Conservation (phyloP, 805 yeast genomes). For the Metschnikowia dekortorum region DNA sequence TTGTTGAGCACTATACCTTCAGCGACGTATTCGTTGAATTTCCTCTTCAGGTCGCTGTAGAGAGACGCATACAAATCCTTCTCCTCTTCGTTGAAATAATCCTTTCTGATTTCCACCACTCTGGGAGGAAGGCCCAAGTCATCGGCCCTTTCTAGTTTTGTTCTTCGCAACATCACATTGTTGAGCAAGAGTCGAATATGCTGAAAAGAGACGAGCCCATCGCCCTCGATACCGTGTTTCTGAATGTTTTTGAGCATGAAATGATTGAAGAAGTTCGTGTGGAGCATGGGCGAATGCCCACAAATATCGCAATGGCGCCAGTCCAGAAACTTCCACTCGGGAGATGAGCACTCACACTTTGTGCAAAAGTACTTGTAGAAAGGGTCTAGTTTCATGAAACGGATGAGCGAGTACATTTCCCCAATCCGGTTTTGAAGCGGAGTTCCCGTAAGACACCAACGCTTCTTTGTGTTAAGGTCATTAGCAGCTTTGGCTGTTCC, state of each 20-base stretch:
- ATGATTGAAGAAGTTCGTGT: constrained; percentile 92
- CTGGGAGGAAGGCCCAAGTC: constrained; percentile 97
- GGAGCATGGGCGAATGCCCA: constrained; percentile 92
- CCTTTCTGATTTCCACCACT: constrained; percentile 82
- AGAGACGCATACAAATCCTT: constrained; percentile 86
- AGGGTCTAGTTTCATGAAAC: constrained; percentile 81
- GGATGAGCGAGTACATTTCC: constrained; percentile 86
- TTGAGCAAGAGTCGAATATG: constrained; percentile 70
- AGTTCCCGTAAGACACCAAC: constrained; percentile 95
- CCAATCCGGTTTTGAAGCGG: constrained; percentile 96
- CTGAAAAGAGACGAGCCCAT: constrained; percentile 71
- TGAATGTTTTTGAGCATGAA: constrained; percentile 93
- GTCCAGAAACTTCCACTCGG: constrained; percentile 81
- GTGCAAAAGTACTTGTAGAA: constrained; percentile 89
- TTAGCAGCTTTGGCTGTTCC: constrained; percentile 94
- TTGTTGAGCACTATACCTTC: constrained; percentile 95
- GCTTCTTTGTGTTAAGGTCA: constrained; percentile 59
- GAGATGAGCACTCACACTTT: constrained; percentile 80
- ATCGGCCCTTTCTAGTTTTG: constrained; percentile 94
- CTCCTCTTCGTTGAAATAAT: constrained; percentile 89
- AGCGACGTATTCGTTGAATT: constrained; percentile 88
- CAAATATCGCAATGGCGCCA: constrained; percentile 81
- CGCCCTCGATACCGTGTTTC: constrained; percentile 75
- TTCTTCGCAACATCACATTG: constrained; percentile 87
- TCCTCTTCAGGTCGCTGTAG: constrained; percentile 80